Conservation (phyloP, 208 protist species). For the Trypanosoma avium region DNA sequence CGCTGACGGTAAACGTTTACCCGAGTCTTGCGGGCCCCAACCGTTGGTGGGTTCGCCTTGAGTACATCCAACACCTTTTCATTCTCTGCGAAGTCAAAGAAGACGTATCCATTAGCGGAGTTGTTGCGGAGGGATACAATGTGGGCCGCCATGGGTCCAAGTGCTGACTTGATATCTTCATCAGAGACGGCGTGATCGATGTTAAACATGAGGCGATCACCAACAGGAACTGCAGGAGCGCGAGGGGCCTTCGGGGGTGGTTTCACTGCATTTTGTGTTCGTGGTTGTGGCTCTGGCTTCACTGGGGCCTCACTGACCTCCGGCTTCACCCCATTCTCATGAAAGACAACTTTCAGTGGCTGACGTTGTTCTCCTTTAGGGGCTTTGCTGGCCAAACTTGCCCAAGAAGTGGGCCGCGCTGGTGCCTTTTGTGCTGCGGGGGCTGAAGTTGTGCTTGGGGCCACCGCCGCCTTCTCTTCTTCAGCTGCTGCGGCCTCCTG, state of each 20-base stretch:
- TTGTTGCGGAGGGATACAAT: constrained; percentile 87
- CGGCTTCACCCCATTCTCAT: constrained; percentile 30
- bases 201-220: constrained; percentile 87
- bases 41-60: constrained; percentile 33
- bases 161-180: constrained; percentile 71
- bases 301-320: constrained; percentile 32
- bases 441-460: background rate
- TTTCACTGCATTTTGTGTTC: constrained; percentile 27
- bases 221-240: constrained; percentile 34
- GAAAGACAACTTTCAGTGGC: constrained; percentile 36
- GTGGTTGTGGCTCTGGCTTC: no score
- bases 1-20: constrained; percentile 80
- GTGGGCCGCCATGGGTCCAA: constrained; percentile 49
- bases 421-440: constrained; percentile 6
- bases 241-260: constrained; percentile 30
- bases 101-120: constrained; percentile 71
- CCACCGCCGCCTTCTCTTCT: background rate
- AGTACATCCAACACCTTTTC: constrained; percentile 64
- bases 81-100: constrained; percentile 82
- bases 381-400: constrained; percentile 44
- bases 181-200: constrained; percentile 67
- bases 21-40: constrained; percentile 56
- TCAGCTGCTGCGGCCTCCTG: background rate
- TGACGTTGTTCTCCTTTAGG: constrained; percentile 31
- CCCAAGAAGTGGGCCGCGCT: constrained; percentile 69